phyloP scores from a whole-genome alignment of 768 basidiomycete genomes.

The Tubosaeta sp. region DNA sequence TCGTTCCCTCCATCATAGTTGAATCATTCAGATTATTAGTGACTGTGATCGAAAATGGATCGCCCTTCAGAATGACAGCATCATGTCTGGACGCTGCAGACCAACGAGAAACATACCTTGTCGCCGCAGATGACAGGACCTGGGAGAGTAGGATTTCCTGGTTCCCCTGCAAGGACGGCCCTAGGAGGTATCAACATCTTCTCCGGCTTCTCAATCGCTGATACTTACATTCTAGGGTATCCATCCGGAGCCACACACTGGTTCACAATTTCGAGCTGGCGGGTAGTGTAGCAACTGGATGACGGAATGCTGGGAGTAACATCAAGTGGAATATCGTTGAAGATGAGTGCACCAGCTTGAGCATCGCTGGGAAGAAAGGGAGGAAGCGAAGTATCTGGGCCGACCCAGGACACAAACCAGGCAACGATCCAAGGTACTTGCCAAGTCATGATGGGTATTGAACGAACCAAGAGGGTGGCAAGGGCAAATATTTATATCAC shows the following conservation, averaged over 20 bases:
- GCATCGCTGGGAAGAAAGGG: neutral
- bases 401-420: neutral
- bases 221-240: slow-evolving; percentile 10
- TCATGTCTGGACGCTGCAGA: neutral
- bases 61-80: slow-evolving; percentile 6
- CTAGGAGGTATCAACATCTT: slow-evolving; percentile 9
- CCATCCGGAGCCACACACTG: slow-evolving; percentile 9
- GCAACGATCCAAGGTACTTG: neutral
- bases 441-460: neutral
- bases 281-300: neutral
- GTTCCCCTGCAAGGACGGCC: slow-evolving; percentile 33
- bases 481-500: too few species aligned
- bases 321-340: neutral
- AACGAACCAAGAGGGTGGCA: neutral
- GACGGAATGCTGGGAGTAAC: neutral
- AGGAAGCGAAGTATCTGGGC: neutral
- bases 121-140: slow-evolving; percentile 38
- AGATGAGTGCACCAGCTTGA: neutral
- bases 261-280: slow-evolving; percentile 1
- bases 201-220: too few species aligned
- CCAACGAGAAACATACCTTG: slow-evolving; percentile 23
- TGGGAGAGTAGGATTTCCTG: slow-evolving; percentile 28
- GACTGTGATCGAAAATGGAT: slow-evolving; percentile 16
- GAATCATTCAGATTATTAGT: slow-evolving; percentile 15
- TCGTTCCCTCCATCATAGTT: slow-evolving; percentile 16